phyloP scores from a whole-genome alignment of 2,329 filamentous ascomycete genomes.

The Xylariales sp. region DNA sequence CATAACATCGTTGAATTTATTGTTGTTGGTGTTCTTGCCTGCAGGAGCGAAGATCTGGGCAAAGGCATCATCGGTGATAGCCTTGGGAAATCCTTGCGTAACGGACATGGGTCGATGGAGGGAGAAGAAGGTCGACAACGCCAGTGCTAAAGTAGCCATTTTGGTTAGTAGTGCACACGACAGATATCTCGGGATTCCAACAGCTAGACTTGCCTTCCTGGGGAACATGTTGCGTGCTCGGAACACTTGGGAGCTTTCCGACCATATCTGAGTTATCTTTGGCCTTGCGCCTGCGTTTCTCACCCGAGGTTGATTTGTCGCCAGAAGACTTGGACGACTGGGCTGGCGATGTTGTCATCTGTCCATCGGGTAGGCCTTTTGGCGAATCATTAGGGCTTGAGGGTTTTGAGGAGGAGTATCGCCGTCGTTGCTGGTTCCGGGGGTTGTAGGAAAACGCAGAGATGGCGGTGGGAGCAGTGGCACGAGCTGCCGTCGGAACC shows the following conservation, averaged over 20 bases:
- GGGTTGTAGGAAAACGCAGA: constrained; percentile 31
- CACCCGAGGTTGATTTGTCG: no score
- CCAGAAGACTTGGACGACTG: constrained; percentile 37
- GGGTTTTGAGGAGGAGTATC: constrained; percentile 60
- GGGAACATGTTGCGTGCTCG: constrained; percentile 68
- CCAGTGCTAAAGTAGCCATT: constrained; percentile 59
- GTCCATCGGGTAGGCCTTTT: constrained; percentile 43
- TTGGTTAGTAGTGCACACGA: no score
- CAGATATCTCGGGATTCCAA: no score
- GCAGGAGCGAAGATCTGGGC: constrained; percentile 73
- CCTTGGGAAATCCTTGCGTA: constrained; percentile 71
- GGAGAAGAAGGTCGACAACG: constrained; percentile 90
- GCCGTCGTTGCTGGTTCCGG: constrained; percentile 41
- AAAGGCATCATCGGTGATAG: constrained; percentile 70
- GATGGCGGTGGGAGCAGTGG: constrained; percentile 26
- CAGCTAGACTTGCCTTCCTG: constrained; percentile 58
- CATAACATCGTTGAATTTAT: constrained; percentile 58
- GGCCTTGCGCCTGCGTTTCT: constrained; percentile 56
- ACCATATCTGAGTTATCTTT: constrained; percentile 48
- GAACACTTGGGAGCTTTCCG: constrained; percentile 66
- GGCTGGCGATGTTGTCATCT: constrained; percentile 42
- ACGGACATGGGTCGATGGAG: constrained; percentile 92
- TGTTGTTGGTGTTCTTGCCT: constrained; percentile 41
- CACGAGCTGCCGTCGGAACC: constrained; percentile 34
- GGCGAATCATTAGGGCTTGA: constrained; percentile 55